Base-by-base conservation (phyloP, 2,329 filamentous ascomycete species). In the Fusarium pseudocircinatum region DNA sequence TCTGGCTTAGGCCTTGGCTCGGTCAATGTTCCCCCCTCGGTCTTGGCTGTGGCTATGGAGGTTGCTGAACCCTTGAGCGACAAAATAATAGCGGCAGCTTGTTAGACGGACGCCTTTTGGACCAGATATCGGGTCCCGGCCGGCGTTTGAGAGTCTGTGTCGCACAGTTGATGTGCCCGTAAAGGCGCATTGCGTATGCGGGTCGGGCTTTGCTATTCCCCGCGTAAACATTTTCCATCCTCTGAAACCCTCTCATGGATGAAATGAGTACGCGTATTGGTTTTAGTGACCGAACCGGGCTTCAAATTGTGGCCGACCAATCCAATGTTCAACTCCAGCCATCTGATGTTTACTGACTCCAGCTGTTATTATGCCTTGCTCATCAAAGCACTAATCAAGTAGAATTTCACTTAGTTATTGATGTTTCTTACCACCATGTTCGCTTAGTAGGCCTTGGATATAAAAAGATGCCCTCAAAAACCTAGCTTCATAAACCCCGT, bases 31-130 rank as follows among this genome's bases (percentile, higher is more conserved):
- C 47, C 53, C 44, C 59, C 53, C 42, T 52, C 44, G 53, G 43
- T 44, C 65, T 62, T 60, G 46, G 62, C 28, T 50, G 37, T 63
- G 44, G 39, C 18, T 37, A 16, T 39, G 49, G 53, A 53, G 50
- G 42, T 50, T 50, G 63, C 39, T 42, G n/a, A 36, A 60, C 40
- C 70, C 70, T 64, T 64, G 71, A n/a, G 34, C 16, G 71, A 73
- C 71, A 73, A 50, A 74, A 72, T 72, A 64, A 73, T 32, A 32
- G 14, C 58, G n/a, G 52, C 71, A 50, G 47, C 15, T 32, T 68
- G 47, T 46, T 72, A 72, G 43, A 60, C 30, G 37, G 69, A 72
- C 69, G n/a, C 63, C 72, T 60, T 68, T 46, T 39, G 20, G 40
- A 58, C 26, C 18, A 47, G 44, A 22, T 52, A 74, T 39, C 70